Percentiles rank a stretch among this genome's conserved stretches.
These are phyloP conservation scores for Colletotrichum magnum DNA, from an alignment of 2,329 filamentous ascomycete genomes.

Conservation along the genomic window DNA sequence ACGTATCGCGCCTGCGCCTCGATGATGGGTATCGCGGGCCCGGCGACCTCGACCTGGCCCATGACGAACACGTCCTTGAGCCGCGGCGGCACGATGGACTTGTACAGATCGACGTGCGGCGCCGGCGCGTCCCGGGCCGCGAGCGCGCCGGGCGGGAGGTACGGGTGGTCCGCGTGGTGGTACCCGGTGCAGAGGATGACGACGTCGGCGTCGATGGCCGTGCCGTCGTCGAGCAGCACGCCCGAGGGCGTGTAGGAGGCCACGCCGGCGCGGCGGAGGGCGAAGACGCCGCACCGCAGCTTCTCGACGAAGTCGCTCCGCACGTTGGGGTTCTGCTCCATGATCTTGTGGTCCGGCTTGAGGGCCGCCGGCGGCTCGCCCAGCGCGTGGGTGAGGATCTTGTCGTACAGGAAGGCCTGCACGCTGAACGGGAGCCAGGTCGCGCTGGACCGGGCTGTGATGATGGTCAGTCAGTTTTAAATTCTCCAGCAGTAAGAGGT, in stretches of 20 bases:
- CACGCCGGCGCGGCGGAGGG: constrained; percentile 50
- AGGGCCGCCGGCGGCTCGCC: constrained; percentile 50
- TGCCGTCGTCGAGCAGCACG: constrained; percentile 59
- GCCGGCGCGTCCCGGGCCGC: constrained; percentile 41
- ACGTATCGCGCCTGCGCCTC: constrained; percentile 54
- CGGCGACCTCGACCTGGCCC: constrained; percentile 50
- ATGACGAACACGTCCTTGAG: constrained; percentile 52
- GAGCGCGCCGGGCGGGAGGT: constrained; percentile 47
- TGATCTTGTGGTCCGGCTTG: constrained; percentile 50
- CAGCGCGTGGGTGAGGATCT: constrained; percentile 48
- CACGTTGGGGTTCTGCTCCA: constrained; percentile 52
- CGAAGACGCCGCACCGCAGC: constrained; percentile 49
- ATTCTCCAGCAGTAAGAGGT: neutral
- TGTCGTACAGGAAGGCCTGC: constrained; percentile 48
- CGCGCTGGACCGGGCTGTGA: constrained; percentile 47
- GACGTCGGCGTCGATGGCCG: constrained; percentile 57
- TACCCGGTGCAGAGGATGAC: constrained; percentile 67
- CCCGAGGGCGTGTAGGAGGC: constrained; percentile 45
- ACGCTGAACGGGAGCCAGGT: constrained; percentile 47
- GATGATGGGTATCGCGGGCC: constrained; percentile 49
- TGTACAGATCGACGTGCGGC: constrained; percentile 50
- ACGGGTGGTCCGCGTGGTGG: constrained; percentile 40
- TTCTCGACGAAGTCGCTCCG: constrained; percentile 50
- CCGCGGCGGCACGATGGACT: constrained; percentile 48
- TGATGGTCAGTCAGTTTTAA: neutral